phyloP scores from a whole-genome alignment of 2,329 filamentous ascomycete genomes.

The Fusarium luffae region DNA sequence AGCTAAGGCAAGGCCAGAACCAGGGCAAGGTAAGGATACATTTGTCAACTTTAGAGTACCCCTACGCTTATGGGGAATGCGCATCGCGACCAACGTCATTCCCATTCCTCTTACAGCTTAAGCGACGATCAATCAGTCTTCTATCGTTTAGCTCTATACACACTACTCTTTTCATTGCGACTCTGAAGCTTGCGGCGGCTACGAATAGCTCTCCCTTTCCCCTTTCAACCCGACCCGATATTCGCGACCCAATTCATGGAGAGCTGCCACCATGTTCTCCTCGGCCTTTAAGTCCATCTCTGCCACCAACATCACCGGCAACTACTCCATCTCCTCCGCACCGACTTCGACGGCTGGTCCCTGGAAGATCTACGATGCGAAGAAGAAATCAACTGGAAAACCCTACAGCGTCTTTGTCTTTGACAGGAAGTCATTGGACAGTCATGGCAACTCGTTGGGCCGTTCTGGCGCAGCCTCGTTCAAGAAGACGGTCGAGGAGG shows the following conservation, averaged over 20 bases:
- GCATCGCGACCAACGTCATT: slow-evolving; percentile 39
- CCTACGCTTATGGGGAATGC: slow-evolving; percentile 33
- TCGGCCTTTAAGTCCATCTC: slow-evolving; percentile 93
- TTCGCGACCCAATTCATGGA: slow-evolving; percentile 45
- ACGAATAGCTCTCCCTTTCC: slow-evolving; percentile 1
- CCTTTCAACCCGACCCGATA: slow-evolving; percentile 33
- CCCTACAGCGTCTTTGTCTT: slow-evolving; percentile 93
- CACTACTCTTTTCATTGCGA: background rate
- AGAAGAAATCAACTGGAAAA: slow-evolving; percentile 94
- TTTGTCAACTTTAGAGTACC: slow-evolving; percentile 38
- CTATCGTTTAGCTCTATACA: background rate
- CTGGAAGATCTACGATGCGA: slow-evolving; percentile 98
- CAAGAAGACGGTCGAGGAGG: slow-evolving; percentile 87
- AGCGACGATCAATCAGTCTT: slow-evolving; percentile 16
- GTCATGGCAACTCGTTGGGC: slow-evolving; percentile 55
- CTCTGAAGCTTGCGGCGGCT: background rate
- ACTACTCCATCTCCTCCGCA: slow-evolving; percentile 84
- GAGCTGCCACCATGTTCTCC: slow-evolving; percentile 77
- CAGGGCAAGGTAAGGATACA: slow-evolving; percentile 21
- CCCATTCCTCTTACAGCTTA: slow-evolving; percentile 18
- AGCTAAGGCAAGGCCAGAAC: slow-evolving; percentile 11
- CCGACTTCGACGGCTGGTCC: slow-evolving; percentile 85
- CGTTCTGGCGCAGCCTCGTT: slow-evolving; percentile 68
- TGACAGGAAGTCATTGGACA: slow-evolving; percentile 86
- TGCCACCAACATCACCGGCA: slow-evolving; percentile 87